These are phyloP conservation scores for Solanum clarkiae DNA, from an alignment of 257 asterid species.

Conservation along the genomic window DNA sequence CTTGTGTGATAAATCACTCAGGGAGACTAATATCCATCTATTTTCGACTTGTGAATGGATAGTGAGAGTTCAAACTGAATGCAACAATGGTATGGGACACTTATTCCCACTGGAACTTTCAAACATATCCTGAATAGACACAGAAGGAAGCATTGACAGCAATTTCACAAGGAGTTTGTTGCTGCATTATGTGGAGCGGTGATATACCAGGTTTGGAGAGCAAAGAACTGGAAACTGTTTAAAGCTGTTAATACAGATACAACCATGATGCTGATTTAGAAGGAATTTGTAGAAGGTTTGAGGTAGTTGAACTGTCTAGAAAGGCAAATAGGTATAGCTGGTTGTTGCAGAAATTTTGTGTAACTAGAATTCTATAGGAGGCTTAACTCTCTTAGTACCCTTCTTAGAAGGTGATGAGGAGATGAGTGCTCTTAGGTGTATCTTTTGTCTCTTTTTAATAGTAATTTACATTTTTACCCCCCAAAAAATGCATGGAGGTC, in stretches of 20 bases:
- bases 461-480: neutral
- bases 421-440: neutral
- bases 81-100: neutral
- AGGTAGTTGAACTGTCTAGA: neutral
- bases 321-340: neutral
- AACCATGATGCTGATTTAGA: neutral
- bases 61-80: neutral
- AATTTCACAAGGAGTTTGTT: neutral
- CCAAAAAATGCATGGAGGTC: neutral
- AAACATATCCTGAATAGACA: neutral
- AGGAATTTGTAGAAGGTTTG: neutral
- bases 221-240: neutral
- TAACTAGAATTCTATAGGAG: neutral
- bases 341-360: neutral
- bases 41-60: neutral
- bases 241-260: neutral
- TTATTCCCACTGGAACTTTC: neutral
- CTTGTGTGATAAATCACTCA: neutral
- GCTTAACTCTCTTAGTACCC: neutral
- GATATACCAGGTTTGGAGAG: neutral
- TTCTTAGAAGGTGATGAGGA: neutral
- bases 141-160: neutral
- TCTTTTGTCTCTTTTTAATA: neutral
- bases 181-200: neutral
- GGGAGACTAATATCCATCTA: neutral